A percentile compares a stretch with the other conserved stretches of the same genome.
These are phyloP conservation scores for Nectriaceae sp. DNA, from an alignment of 2,329 filamentous ascomycete species.

Conservation along the genomic window DNA sequence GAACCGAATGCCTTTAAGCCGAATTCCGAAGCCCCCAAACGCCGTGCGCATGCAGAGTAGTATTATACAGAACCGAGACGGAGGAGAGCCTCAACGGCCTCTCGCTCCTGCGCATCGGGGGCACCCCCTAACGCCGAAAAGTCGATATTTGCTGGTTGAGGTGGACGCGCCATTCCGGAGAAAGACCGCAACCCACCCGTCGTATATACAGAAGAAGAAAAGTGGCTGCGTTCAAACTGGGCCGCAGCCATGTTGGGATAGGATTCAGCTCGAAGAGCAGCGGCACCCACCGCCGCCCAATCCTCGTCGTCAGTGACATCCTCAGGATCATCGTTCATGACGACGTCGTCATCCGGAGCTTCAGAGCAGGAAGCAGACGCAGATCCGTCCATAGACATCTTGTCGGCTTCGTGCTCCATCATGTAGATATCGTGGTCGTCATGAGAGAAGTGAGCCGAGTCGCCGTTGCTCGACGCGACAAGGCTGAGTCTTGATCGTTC, in stretches of 20 bases:
- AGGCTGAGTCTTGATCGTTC: slow-evolving; percentile 52
- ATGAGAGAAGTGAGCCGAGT: slow-evolving; percentile 76
- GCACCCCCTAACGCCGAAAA: slow-evolving; percentile 52
- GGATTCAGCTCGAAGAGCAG: slow-evolving; percentile 72
- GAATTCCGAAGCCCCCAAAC: slow-evolving; percentile 40
- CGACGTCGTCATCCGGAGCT: slow-evolving; percentile 66
- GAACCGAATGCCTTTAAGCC: slow-evolving; percentile 19
- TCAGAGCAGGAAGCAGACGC: slow-evolving; percentile 76
- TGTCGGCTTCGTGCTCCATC: slow-evolving; percentile 85
- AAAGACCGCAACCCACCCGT: slow-evolving; percentile 50
- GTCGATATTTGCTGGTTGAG: slow-evolving; percentile 53
- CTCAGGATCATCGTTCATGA: slow-evolving; percentile 74
- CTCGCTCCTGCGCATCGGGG: slow-evolving; percentile 73
- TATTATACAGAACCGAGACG: slow-evolving; percentile 78
- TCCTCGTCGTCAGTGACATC: slow-evolving; percentile 95
- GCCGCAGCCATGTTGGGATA: slow-evolving; percentile 58
- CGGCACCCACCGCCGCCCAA: slow-evolving; percentile 88
- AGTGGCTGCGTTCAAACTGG: slow-evolving; percentile 51
- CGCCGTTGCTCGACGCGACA: slow-evolving; percentile 63
- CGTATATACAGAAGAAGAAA: slow-evolving; percentile 49
- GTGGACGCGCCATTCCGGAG: slow-evolving; percentile 57
- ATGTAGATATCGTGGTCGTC: slow-evolving; percentile 65
- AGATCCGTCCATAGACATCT: slow-evolving; percentile 82
- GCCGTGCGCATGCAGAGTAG: slow-evolving; percentile 54
- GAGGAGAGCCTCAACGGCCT: slow-evolving; percentile 79